These are phyloP conservation scores for Fusarium sp. DNA, from an alignment of 2,329 filamentous ascomycete species.

Conservation along the genomic window DNA sequence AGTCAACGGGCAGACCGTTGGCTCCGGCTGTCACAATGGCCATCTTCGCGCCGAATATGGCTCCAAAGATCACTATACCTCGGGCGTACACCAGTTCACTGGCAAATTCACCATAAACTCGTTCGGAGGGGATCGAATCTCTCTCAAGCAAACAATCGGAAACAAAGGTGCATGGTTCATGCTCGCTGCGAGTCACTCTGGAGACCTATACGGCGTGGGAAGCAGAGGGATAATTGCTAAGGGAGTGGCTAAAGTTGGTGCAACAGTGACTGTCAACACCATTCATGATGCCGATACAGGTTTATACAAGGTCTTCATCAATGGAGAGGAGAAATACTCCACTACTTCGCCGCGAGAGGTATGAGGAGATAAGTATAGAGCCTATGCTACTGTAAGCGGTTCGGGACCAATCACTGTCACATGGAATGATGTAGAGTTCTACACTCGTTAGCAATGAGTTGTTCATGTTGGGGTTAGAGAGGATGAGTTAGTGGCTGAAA, in stretches of 20 bases:
- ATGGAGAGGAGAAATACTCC: background rate
- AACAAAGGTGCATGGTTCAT: background rate
- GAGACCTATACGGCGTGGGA: background rate
- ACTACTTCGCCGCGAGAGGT: background rate
- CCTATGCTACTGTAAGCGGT: background rate
- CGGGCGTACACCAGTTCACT: background rate
- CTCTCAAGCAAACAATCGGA: background rate
- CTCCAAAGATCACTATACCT: background rate
- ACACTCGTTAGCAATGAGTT: background rate
- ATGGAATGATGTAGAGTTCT: background rate
- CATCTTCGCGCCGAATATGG: background rate
- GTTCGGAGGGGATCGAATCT: background rate
- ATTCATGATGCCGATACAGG: background rate
- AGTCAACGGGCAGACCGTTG: background rate
- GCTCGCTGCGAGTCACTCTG: background rate
- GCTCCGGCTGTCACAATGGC: background rate
- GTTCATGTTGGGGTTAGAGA: background rate
- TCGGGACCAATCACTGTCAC: background rate
- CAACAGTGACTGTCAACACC: background rate
- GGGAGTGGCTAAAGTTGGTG: background rate
- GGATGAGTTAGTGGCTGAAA: background rate
- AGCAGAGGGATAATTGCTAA: background rate
- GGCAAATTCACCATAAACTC: background rate
- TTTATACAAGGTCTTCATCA: background rate
- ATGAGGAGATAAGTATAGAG: background rate